Conservation (phyloP, 345 rosid genomes). For the Populus deltoides region DNA sequence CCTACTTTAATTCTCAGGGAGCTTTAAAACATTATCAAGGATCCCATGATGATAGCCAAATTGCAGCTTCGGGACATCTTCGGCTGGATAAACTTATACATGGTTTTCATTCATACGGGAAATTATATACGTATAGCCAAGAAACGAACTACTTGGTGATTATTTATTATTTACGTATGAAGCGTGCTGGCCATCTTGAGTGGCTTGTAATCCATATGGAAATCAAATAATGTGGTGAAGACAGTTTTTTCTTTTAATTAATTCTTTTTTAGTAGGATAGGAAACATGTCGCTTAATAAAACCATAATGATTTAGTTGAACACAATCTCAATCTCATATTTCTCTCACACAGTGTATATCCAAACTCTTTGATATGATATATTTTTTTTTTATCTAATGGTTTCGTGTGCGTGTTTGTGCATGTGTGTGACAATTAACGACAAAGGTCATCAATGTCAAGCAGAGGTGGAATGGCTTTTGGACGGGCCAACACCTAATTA, state of each 20-base stretch:
- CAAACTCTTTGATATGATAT: not conserved
- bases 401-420: no score
- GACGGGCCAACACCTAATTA: no score
- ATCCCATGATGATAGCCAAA: conserved; percentile 2
- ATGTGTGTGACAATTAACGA: no score
- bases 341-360: no score
- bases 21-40: conserved; percentile 8
- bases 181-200: not conserved
- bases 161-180: not conserved
- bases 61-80: not conserved
- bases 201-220: not conserved
- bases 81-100: not conserved
- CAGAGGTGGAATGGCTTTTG: no score
- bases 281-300: no score
- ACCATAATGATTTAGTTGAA: no score
- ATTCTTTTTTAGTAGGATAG: no score
- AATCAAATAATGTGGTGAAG: not conserved
- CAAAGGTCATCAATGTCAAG: no score
- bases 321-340: no score
- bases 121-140: no score
- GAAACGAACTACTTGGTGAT: not conserved
- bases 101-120: not conserved
- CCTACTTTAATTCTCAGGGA: conserved; percentile 21
- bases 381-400: no score
- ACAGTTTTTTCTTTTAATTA: not conserved